Base-by-base conservation (phyloP, 371 early-diverging fungal species). In the Sporodiniella umbellata region DNA sequence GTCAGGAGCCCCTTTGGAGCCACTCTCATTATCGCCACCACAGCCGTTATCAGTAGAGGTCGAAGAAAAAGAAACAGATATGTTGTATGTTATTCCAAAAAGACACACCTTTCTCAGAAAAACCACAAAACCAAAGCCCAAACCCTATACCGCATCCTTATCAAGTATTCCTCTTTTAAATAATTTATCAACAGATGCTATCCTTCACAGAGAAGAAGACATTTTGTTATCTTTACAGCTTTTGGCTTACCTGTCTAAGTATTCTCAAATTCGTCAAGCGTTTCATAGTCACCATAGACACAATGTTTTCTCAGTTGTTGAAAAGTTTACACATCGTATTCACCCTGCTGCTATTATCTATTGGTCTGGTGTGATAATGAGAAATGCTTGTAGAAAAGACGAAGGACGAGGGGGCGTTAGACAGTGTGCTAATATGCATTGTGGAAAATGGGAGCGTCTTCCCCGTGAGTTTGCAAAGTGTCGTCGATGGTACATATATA, bases 391-490 rank as follows among this genome's bases (percentile, higher is more conserved):
- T 56, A 79, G 87, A 44, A 88, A 86, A 53, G 88, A 89, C 55
- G 89, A 88, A 51, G 61, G 71, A 37, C 78, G 79, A 39, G 79
- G 83, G 44, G 86, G 85, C 33, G 73, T 87, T 33, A 78, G 89
- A 37, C 87, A 84, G 56, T 89, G 90, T 58, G 86, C 89, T 19
- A 79, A 87, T 54, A 80, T 87, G 58, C 76, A 81, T 40, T 89
- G 90, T 60, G 84, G 85, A 45, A 80, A 82, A 51, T 88, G 88
- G 89, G 90, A 89, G 56, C 62, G 69, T 5, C 80, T 78, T 33
- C 81, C 85, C 14, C 78, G 86, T 45, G 87, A 88, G 68, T 89
- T 89, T 72, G 82, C 88, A n/a, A 89, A 88, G 68, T 89, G 90
- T 62, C 85, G 88, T 37, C 68, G 88, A 38, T 89, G 90, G 66